Evolutionary conservation across 225 moss, liverwort and hornwort genomes (phyloP), one percentile per base, ranked within the genome.

Genomic region (Pseudisothecium myosuroides): DNA sequence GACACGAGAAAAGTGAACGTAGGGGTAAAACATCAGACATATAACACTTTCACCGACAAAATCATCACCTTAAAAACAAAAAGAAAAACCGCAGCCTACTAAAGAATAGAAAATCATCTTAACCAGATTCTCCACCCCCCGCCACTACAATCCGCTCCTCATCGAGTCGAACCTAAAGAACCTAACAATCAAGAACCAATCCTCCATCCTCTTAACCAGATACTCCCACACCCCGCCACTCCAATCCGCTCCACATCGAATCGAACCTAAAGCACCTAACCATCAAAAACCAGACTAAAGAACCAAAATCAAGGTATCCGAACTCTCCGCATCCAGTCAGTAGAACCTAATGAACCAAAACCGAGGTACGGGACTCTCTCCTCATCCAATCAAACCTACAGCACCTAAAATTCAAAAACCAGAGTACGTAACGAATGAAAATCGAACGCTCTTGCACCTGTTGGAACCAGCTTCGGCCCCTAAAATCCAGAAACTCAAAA

Each of bases 21-120:
- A 60, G 29, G 22, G 13, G 12, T 17, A 82, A 32, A 86, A 59
- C 84, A 94, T 91, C 92, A 94, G 80, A 89, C 91, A 43, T 88
- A 91, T 62, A 93, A 93, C 83, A 96, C 94, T 82, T 92, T 92
- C 45, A 95, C 84, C 80, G 92, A 90, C 87, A 97, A 88, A 29
- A 89, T 92, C 84, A 92, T 80, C n/a, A n/a, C n/a, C 22, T 52
- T 89, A 85, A 76, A 94, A 96, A 34, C 90, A 92, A 60, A 95
- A n/a, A 20, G 54, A 71, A 17, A 67, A 83, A 93, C 91, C 55
- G 92, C 96, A 61, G 93, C 93, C 54, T 95, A 84, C 19, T 84
- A 56, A 92, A 90, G 64, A 94, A 89, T 54, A 54, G 21, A 50
- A 52, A 63, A 87, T 72, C 72, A 83, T 79, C 32, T 29, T 15